Base-by-base conservation (phyloP, 2,329 filamentous ascomycete species). In the Capronia coronata region DNA sequence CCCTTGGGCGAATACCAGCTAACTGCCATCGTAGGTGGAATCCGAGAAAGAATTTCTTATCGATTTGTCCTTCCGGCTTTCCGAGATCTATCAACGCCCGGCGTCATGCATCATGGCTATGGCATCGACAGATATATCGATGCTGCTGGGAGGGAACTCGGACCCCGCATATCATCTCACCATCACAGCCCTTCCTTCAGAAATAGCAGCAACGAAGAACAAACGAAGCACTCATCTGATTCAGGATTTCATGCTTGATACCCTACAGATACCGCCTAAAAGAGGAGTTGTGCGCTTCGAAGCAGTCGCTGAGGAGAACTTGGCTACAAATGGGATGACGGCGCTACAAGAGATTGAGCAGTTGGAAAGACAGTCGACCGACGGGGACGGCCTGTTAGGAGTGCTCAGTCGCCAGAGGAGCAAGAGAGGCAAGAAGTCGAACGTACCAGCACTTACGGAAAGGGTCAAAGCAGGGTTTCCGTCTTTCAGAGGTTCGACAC, bases 111-210 rank as follows among this genome's bases (percentile, higher is more conserved):
- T 94, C 50, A 79, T 86, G 63, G 79, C 94, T 40, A 83, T 80
- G 1, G 70, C 94, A n/a, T 78, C 84, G 35, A 86, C 93, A 62
- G 82, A 84, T 21, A 77, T 79, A 11, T 86, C 84, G 62, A 78
- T 95, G 59, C 72, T 87, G 48, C 83, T 91, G 52, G 85, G 80
- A 1, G 85, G 83, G 29, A 82, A 80, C 3, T 84, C 87, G 56
- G 84, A 89, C 43, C 84, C 87, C 2, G 86, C 87, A 16, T 96
- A 95, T 63, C 77, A 83, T 52, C 73, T 94, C 62, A 84, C 80
- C 27, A 78, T 95, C 51, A 83, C 78, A 29, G 82, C 87, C 0
- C 73, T 93, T 8, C 75, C 84, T 1, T 74, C 74, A 9, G 77
- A 87, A 56, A 71, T 93, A 49, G 82, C 83, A 53, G 79, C 86